Conservation (phyloP, 768 basidiomycete species). For the Naganishia kalamii region DNA sequence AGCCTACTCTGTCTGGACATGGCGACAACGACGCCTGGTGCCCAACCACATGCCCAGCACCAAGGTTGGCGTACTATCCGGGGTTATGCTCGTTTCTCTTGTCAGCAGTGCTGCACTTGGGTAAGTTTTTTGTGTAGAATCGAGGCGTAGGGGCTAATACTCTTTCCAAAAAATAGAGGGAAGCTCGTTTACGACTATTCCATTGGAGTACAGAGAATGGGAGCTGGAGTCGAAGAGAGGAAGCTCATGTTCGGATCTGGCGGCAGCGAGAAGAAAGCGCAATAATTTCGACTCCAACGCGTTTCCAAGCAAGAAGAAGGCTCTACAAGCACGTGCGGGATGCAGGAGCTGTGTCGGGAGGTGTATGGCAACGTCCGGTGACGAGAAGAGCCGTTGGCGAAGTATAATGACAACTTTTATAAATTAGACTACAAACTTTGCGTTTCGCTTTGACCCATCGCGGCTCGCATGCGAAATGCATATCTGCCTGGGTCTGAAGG, state of each 20-base stretch:
- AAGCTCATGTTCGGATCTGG: slow-evolving; percentile 25
- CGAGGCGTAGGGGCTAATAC: too few species aligned
- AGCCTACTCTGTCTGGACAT: slow-evolving; percentile 17
- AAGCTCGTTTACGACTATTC: slow-evolving; percentile 43
- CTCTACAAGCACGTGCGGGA: too few species aligned
- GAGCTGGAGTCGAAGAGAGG: slow-evolving; percentile 36
- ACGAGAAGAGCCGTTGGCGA: too few species aligned
- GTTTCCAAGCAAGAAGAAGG: neutral
- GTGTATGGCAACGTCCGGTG: too few species aligned
- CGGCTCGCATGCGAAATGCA: too few species aligned
- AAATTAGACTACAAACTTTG: too few species aligned
- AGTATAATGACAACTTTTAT: too few species aligned
- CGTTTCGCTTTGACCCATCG: too few species aligned
- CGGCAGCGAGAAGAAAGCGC: neutral
- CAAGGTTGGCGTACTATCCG: slow-evolving; percentile 27
- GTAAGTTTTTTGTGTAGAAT: too few species aligned
- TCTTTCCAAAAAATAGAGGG: slow-evolving; percentile 24
- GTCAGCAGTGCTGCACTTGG: neutral
- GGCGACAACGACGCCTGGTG: slow-evolving; percentile 9
- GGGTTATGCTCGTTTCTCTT: slow-evolving; percentile 31
- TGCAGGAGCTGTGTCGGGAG: too few species aligned
- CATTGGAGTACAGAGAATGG: slow-evolving; percentile 44
- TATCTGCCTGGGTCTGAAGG: too few species aligned
- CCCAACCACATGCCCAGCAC: slow-evolving; percentile 19
- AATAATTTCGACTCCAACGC: neutral